Conservation (phyloP, 176 grass and related monocot genomes). For the Pontederia crassipes region DNA sequence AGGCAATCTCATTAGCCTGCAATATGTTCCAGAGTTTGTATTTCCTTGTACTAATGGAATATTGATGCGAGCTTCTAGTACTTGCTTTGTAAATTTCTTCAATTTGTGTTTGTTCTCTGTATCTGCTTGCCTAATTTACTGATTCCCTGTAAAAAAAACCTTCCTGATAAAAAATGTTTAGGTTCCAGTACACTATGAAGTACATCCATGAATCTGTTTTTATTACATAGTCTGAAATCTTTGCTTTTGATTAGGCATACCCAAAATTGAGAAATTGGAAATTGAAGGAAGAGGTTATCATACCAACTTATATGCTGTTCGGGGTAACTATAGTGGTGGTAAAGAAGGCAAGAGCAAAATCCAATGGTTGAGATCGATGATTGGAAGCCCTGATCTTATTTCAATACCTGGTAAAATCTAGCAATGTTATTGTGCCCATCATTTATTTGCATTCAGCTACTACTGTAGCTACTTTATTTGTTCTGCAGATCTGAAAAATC, state of each 20-base stretch:
- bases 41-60: no score
- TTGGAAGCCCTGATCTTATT: slow-evolving; percentile 97
- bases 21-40: no score
- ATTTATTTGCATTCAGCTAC: neutral
- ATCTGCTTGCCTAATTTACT: no score
- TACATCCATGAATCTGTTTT: no score
- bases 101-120: no score
- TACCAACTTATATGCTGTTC: slow-evolving; percentile 77
- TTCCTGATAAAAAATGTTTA: no score
- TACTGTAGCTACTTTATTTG: no score
- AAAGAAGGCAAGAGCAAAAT: slow-evolving; percentile 98
- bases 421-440: neutral
- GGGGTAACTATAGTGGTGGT: slow-evolving; percentile 66
- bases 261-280: slow-evolving; percentile 87
- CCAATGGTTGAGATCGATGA: slow-evolving; percentile 92
- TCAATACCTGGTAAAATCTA: slow-evolving; percentile 74
- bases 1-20: no score
- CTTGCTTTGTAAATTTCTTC: no score
- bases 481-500: no score
- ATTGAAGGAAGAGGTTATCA: slow-evolving; percentile 99
- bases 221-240: neutral
- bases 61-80: no score
- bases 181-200: neutral
- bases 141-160: no score
- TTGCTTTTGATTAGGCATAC: slow-evolving; percentile 48